These are phyloP conservation scores for Pseudocohnilembus persalinus DNA, from an alignment of 169 alveolate genomes.

Conservation along the genomic window DNA sequence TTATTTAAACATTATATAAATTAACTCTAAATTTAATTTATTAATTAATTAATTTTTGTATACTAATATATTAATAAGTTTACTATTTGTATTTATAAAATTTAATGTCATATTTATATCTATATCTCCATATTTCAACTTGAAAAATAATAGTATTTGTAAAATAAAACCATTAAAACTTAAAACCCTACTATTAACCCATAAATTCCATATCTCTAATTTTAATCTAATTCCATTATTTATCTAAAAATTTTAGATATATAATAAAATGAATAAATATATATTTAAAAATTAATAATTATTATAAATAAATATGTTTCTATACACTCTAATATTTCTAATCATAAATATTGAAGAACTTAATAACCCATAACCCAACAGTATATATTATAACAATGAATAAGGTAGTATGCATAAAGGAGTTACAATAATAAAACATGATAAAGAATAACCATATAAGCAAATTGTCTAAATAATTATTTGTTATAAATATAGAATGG, in stretches of 20 bases:
- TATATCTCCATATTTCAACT: no score
- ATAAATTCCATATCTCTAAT: neutral
- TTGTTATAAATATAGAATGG: neutral
- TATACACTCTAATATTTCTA: slow-evolving; percentile 9
- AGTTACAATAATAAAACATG: slow-evolving; percentile 12
- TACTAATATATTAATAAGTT: no score
- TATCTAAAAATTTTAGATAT: neutral
- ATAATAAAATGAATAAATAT: no score
- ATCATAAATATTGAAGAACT: slow-evolving; percentile 1
- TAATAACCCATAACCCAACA: slow-evolving; percentile 11
- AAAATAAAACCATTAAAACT: neutral
- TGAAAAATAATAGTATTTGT: neutral
- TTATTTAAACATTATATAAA: no score
- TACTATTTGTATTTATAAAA: no score
- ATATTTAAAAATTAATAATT: no score
- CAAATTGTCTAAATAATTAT: slow-evolving; percentile 15
- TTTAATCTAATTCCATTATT: neutral
- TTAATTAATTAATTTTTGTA: no score
- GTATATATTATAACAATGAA: neutral
- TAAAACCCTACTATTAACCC: neutral
- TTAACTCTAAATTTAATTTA: no score
- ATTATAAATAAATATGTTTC: neutral
- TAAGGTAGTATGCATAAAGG: neutral
- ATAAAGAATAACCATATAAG: slow-evolving; percentile 27
- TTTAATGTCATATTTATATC: no score